These are phyloP conservation scores for Pseudohalonectria lignicola DNA, from an alignment of 2,329 filamentous ascomycete species.

Conservation along the genomic window DNA sequence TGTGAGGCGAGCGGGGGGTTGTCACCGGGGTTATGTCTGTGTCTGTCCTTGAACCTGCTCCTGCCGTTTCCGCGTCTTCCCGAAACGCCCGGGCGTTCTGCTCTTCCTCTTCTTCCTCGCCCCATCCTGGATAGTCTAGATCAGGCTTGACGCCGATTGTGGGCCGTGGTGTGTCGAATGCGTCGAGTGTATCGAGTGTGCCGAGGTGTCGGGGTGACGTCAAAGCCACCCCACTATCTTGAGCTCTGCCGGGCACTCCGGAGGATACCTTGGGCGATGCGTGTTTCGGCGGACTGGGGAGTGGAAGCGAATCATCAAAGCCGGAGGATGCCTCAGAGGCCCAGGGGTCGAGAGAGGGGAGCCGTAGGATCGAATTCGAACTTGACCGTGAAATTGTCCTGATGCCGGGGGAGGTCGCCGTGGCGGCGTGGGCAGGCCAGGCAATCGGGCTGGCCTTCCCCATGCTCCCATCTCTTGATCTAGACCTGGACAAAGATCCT, in stretches of 20 bases:
- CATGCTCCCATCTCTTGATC: constrained; percentile 18
- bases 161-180: no score
- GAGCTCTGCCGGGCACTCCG: no score
- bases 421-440: constrained; percentile 27
- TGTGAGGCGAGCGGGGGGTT: no score
- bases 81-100: no score
- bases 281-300: background rate
- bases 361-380: constrained; percentile 11
- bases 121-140: background rate
- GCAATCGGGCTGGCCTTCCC: constrained; percentile 25
- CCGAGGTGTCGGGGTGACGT: no score
- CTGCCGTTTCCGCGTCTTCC: no score
- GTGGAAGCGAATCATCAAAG: no score
- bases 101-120: background rate
- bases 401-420: constrained; percentile 21
- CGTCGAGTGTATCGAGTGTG: no score
- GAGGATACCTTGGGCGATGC: no score
- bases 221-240: no score
- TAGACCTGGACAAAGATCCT: constrained; percentile 17
- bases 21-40: no score
- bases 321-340: constrained; percentile 1
- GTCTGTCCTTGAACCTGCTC: no score
- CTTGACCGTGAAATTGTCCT: constrained; percentile 19
- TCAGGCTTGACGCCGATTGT: background rate
- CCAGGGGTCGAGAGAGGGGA: background rate